Conservation (phyloP, 2,329 filamentous ascomycete genomes). For the Colletotrichum neosansevieriae region DNA sequence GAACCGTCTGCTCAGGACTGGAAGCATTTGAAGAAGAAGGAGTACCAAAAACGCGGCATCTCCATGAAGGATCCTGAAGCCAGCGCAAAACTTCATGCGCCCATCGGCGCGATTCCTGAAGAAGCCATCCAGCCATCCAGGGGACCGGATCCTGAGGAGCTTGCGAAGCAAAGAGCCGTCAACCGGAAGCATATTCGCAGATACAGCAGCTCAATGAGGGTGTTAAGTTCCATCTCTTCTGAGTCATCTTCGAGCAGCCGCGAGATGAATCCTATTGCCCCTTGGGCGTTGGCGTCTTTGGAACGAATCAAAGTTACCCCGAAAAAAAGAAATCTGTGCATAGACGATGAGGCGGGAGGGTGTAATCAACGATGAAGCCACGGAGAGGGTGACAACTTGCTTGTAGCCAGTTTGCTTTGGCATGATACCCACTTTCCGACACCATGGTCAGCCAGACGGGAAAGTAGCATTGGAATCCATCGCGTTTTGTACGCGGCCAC, state of each 20-base stretch:
- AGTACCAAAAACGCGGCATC: slow-evolving; percentile 59
- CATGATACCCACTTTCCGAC: slow-evolving; percentile 31
- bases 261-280: slow-evolving; percentile 48
- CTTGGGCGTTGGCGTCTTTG: slow-evolving; percentile 46
- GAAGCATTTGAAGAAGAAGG: slow-evolving; percentile 58
- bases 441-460: slow-evolving; percentile 1
- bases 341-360: background rate
- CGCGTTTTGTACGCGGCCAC: background rate
- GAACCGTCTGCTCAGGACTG: slow-evolving; percentile 64
- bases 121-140: slow-evolving; percentile 60
- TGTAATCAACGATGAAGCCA: background rate
- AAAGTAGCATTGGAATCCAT: slow-evolving; percentile 19
- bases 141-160: slow-evolving; percentile 61
- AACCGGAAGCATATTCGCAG: slow-evolving; percentile 48
- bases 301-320: background rate
- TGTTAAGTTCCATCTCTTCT: slow-evolving; percentile 51
- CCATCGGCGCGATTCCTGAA: slow-evolving; percentile 58
- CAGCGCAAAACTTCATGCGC: slow-evolving; percentile 59
- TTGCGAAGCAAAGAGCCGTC: slow-evolving; percentile 50
- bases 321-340: too few relatives aligned
- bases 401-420: slow-evolving; percentile 16
- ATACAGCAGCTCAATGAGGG: slow-evolving; percentile 43
- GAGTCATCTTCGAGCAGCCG: slow-evolving; percentile 51
- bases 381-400: slow-evolving; percentile 13
- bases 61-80: slow-evolving; percentile 57